Base-by-base conservation (phyloP, 345 rosid genomes). In the Streptanthus diversifolius region DNA sequence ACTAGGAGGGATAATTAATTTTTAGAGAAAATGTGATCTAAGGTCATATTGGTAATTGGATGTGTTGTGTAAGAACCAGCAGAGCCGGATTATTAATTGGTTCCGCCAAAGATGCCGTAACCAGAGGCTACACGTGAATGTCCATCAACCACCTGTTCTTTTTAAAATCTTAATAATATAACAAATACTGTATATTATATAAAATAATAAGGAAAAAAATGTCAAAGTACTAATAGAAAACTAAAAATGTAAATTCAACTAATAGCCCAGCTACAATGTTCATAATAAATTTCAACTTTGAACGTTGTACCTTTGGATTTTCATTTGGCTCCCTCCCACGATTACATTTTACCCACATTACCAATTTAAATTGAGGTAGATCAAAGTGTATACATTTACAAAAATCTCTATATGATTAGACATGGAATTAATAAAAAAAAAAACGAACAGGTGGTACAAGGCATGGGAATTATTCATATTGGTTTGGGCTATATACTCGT, bases 401-500 rank as follows among this genome's bases (percentile, higher is more conserved):
- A 60, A 32, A 40, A 22, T 72, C 21, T 27, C 45, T 73, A 8
- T 35, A 45, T 73, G 17, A 45, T 7, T 32, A 63, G 21, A 55
- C 39, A 11, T 30, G 53, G 62, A 7, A 72, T 0, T 30, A 71
- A 60, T 25, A 32, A 7, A 33, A 52, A 17, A 35, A 15, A 32
- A 12, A 3, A 7, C 63, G 62, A 30, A 81, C 90, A 89, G 93
- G 78, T 85, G 82, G 88, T 89, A 85, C 68, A 80, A 76, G 39
- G 77, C 72, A 60, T 91, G 97, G 97, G 81, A 78, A 19, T 66
- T 78, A 66, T 87, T 91, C 72, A 87, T 91, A 72, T 71, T 89
- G 71, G 9, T 91, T 15, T 91, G 96, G 96, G 97, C 96, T 67
- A 33, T 89, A 40, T 89, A 91, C 79, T 91, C 97, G 0, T 91